Conservation (phyloP, 495 filamentous ascomycete genomes). For the Neurospora tetraspora region DNA sequence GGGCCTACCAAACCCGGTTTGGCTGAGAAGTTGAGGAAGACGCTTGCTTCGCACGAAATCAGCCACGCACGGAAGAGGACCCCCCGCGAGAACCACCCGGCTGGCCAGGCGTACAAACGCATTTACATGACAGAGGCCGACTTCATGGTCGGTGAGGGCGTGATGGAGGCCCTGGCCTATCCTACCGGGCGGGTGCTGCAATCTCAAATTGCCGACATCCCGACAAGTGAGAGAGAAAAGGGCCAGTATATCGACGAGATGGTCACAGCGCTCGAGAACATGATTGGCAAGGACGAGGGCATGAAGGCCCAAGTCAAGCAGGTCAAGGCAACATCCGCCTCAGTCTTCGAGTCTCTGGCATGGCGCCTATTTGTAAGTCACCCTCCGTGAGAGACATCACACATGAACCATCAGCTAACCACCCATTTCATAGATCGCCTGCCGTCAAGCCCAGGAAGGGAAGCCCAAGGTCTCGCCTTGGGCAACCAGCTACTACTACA, state of each 20-base stretch:
- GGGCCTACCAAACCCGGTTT: neutral
- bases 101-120: neutral
- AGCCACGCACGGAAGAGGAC: neutral
- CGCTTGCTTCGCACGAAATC: neutral
- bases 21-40: neutral
- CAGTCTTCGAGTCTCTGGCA: neutral
- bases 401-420: neutral
- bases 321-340: fast-evolving
- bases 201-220: fast-evolving
- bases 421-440: neutral
- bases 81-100: neutral
- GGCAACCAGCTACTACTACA: neutral
- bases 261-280: neutral
- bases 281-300: neutral
- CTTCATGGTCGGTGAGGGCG: neutral
- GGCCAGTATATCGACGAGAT: neutral
- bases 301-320: neutral
- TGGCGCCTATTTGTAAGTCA: neutral
- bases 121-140: neutral
- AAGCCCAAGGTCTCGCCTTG: neutral
- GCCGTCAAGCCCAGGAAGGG: neutral
- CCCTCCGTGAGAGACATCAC: fast-evolving
- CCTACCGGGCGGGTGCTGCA: neutral
- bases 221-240: neutral
- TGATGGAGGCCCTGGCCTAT: neutral